A percentile compares a stretch with the other conserved stretches of the same genome.
These are phyloP conservation scores for Bipolaris zeicola DNA, from an alignment of 2,329 filamentous ascomycete species.

Conservation along the genomic window DNA sequence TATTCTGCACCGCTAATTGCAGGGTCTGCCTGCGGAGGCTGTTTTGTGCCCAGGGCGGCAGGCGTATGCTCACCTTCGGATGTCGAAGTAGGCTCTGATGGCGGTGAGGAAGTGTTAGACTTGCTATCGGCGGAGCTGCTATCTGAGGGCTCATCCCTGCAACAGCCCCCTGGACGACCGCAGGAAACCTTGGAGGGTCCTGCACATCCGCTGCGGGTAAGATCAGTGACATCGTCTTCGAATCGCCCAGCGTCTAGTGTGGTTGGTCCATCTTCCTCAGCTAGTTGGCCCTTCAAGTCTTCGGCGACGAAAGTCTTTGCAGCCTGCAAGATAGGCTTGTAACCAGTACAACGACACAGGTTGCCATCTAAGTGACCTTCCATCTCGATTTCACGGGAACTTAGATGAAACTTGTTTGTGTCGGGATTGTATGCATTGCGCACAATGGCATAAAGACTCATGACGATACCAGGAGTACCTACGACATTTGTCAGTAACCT, in stretches of 20 bases:
- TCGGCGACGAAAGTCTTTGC: constrained; percentile 81
- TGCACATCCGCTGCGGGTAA: constrained; percentile 32
- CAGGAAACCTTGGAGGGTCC: constrained; percentile 39
- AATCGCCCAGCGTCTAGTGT: constrained; percentile 52
- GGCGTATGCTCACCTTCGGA: constrained; percentile 39
- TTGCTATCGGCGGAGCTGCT: constrained; percentile 37
- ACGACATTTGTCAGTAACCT: neutral
- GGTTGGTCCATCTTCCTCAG: constrained; percentile 54
- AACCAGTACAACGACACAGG: constrained; percentile 90
- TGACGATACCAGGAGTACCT: constrained; percentile 87
- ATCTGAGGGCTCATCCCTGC: constrained; percentile 41
- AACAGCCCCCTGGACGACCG: constrained; percentile 47
- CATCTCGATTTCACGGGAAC: constrained; percentile 45
- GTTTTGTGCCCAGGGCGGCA: constrained; percentile 28
- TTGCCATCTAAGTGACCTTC: constrained; percentile 80
- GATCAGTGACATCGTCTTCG: constrained; percentile 34
- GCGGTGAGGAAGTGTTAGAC: constrained; percentile 35
- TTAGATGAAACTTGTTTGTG: constrained; percentile 42
- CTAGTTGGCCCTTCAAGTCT: constrained; percentile 53
- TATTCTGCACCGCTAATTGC: constrained; percentile 40
- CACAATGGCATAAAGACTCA: constrained; percentile 85
- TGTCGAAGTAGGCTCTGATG: constrained; percentile 33
- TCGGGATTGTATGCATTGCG: constrained; percentile 64
- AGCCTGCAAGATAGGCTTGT: constrained; percentile 88
- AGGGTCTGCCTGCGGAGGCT: constrained; percentile 28